A percentile compares a stretch with the other conserved stretches of the same genome.
Evolutionary conservation across 2,329 filamentous ascomycete species (phyloP).

Genomic region (Alternaria solani): DNA sequence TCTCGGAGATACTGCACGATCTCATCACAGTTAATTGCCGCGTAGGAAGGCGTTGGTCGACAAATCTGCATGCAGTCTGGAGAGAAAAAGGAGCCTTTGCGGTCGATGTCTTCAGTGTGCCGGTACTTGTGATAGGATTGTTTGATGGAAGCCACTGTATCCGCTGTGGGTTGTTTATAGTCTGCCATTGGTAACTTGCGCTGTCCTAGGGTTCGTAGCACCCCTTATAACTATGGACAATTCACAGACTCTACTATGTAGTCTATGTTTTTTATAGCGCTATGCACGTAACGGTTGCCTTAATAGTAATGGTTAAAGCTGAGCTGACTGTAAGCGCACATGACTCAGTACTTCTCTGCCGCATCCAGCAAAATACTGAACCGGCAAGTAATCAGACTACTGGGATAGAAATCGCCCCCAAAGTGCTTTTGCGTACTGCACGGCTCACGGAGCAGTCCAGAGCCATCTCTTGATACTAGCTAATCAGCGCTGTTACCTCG

Average conservation of each 20-base stretch:
- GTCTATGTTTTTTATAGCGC: background rate
- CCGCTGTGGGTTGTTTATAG: background rate
- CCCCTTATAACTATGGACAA: background rate
- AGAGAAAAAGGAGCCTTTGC: conserved; percentile 23
- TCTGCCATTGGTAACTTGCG: background rate
- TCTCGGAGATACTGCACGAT: conserved; percentile 24
- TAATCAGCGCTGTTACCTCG: conserved; percentile 44
- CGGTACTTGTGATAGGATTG: conserved; percentile 18
- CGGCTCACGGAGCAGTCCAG: background rate
- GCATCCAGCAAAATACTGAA: background rate
- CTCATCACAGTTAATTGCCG: conserved; percentile 13
- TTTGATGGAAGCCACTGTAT: conserved; percentile 14
- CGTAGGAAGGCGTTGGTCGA: conserved; percentile 20
- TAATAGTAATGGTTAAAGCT: background rate
- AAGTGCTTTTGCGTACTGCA: background rate
- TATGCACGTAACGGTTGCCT: background rate
- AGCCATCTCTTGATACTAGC: background rate
- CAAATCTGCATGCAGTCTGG: conserved; percentile 23
- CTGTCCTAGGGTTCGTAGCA: background rate
- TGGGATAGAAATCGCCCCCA: background rate
- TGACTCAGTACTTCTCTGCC: conserved; percentile 2
- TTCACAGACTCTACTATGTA: background rate
- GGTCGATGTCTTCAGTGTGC: conserved; percentile 14
- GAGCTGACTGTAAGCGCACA: conserved; percentile 1
- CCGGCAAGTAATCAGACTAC: background rate